Percentiles rank a stretch among this genome's conserved stretches.
Conservation (phyloP, 1,284 basidiomycete genomes). For the Clitocybe nebularis region DNA sequence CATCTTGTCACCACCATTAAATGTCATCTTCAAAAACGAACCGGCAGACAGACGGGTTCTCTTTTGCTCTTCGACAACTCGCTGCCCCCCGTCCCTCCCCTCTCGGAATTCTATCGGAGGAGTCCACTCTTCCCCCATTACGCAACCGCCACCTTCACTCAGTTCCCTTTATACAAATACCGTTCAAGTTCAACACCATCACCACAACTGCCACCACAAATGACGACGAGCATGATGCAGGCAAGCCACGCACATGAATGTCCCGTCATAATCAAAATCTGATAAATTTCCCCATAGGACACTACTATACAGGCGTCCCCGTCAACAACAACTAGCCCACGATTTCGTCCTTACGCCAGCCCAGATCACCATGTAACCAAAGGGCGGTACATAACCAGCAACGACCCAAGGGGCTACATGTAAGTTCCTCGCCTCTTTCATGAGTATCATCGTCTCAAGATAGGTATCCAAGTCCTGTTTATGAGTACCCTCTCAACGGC, state of each 20-base stretch:
- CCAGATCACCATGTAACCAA: constrained; percentile 77
- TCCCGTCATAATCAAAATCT: neutral
- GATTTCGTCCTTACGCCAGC: constrained; percentile 74
- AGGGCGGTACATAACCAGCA: constrained; percentile 82
- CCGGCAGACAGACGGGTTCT: constrained; percentile 5
- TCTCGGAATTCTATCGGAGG: neutral
- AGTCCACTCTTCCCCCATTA: constrained; percentile 1
- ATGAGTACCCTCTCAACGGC: constrained; percentile 81
- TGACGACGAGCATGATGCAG: constrained; percentile 33
- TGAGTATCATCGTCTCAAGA: neutral
- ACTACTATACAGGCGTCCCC: constrained; percentile 44
- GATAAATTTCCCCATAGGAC: constrained; percentile 35
- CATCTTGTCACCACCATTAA: constrained; percentile 17
- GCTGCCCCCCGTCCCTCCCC: neutral
- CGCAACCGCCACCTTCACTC: constrained; percentile 1
- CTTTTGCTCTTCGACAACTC: neutral
- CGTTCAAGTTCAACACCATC: constrained; percentile 17
- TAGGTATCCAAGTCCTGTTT: constrained; percentile 58
- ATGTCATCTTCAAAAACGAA: constrained; percentile 15
- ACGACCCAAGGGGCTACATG: constrained; percentile 86
- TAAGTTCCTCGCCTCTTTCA: constrained; percentile 29
- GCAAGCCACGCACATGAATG: constrained; percentile 21
- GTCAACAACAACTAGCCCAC: constrained; percentile 43
- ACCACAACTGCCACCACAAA: constrained; percentile 18
- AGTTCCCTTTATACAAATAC: constrained; percentile 5